phyloP scores from a whole-genome alignment of 257 asterid species.

The Solanum lycopersicoides region DNA sequence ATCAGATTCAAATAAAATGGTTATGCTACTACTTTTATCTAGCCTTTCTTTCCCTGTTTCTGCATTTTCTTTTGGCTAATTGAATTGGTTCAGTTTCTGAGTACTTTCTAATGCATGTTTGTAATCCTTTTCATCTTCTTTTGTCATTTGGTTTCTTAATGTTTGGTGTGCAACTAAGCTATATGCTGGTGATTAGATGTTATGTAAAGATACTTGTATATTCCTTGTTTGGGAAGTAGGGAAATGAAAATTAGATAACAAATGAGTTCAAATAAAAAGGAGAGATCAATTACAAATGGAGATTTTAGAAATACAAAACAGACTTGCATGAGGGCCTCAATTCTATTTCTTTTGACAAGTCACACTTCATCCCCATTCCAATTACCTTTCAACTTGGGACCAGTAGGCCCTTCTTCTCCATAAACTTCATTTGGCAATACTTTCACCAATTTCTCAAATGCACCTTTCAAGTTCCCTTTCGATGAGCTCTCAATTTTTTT shows the following conservation, averaged over 20 bases:
- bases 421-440: slow-evolving; percentile 50
- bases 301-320: neutral
- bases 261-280: neutral
- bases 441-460: slow-evolving; percentile 26
- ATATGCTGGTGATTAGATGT: neutral
- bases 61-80: neutral
- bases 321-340: neutral
- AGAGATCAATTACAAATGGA: neutral
- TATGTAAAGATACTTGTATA: neutral
- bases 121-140: neutral
- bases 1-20: neutral
- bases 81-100: neutral
- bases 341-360: neutral
- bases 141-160: neutral
- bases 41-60: neutral
- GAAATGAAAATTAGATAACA: too few relatives aligned
- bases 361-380: slow-evolving; percentile 61
- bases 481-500: slow-evolving; percentile 11
- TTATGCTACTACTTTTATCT: neutral
- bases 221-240: too few relatives aligned
- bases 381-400: slow-evolving; percentile 57
- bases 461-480: slow-evolving; percentile 16
- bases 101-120: neutral
- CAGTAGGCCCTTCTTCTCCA: slow-evolving; percentile 67
- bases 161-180: neutral